Percentiles rank a stretch among this genome's conserved stretches.
Conservation (phyloP, 768 basidiomycete species). For the Macrocybe gigantea region DNA sequence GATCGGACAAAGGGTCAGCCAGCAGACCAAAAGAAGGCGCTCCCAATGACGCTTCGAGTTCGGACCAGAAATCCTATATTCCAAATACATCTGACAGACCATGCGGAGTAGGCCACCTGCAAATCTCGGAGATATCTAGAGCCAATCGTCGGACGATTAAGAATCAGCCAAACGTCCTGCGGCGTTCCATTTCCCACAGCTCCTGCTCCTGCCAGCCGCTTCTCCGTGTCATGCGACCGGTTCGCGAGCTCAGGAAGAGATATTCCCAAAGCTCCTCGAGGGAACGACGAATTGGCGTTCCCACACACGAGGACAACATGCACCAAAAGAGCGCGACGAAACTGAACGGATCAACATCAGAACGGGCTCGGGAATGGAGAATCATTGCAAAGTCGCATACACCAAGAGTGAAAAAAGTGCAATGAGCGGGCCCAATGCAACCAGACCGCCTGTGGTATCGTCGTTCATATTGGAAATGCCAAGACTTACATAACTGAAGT, state of each 20-base stretch:
- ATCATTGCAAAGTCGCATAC: too few species aligned
- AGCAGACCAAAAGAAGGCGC: neutral
- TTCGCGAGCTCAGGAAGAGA: conserved; percentile 32
- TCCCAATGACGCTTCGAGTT: neutral
- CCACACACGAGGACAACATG: conserved; percentile 62
- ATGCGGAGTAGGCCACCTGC: neutral
- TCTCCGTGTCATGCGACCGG: conserved; percentile 21
- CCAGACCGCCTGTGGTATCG: too few species aligned
- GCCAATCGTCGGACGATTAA: neutral
- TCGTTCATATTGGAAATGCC: too few species aligned
- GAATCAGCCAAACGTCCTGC: conserved; percentile 17
- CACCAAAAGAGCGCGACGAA: conserved; percentile 46
- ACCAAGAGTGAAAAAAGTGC: too few species aligned
- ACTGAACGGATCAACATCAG: too few species aligned
- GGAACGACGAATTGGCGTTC: conserved; percentile 38
- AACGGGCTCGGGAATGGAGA: too few species aligned
- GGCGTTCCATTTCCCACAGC: conserved; percentile 55
- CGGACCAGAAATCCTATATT: neutral
- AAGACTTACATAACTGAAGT: too few species aligned
- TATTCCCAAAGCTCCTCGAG: conserved; percentile 45
- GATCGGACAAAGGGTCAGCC: neutral
- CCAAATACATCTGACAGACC: neutral
- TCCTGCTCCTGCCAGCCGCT: conserved; percentile 40
- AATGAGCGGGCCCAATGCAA: too few species aligned
- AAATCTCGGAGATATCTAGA: neutral